Percentiles rank a stretch among this genome's conserved stretches.
Conservation (phyloP, 306 rosid genomes). For the Sechiopsis laciniata region DNA sequence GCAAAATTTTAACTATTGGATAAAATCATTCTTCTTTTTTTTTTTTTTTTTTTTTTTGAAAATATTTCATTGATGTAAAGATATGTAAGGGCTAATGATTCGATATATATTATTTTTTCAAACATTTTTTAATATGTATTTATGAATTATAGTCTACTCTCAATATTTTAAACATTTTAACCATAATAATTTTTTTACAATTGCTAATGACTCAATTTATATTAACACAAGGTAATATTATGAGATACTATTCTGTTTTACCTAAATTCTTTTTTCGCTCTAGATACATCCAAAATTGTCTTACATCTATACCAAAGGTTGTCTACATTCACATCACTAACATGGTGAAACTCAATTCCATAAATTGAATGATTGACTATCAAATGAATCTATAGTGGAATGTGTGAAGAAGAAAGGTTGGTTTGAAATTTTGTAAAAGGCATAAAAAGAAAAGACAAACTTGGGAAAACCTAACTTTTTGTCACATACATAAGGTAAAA, state of each 20-base stretch:
- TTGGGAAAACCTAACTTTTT: neutral
- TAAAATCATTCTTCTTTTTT: no score
- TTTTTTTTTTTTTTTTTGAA: no score
- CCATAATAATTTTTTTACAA: no score
- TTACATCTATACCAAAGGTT: no score
- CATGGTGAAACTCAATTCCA: neutral
- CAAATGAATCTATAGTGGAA: neutral
- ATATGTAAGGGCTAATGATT: no score
- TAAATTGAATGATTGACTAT: neutral
- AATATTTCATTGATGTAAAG: no score
- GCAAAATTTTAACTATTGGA: no score
- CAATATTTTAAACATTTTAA: neutral
- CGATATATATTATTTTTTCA: no score
- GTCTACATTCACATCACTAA: neutral
- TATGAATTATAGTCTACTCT: neutral
- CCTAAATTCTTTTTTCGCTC: neutral
- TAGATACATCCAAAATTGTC: no score
- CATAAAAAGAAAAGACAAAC: neutral
- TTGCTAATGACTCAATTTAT: neutral
- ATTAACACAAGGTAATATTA: neutral
- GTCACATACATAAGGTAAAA: neutral
- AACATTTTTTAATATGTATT: neutral
- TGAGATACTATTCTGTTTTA: neutral
- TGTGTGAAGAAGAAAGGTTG: neutral
- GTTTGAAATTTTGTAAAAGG: neutral